Conservation (phyloP, 345 rosid genomes). For the Toxicodendron radicans region DNA sequence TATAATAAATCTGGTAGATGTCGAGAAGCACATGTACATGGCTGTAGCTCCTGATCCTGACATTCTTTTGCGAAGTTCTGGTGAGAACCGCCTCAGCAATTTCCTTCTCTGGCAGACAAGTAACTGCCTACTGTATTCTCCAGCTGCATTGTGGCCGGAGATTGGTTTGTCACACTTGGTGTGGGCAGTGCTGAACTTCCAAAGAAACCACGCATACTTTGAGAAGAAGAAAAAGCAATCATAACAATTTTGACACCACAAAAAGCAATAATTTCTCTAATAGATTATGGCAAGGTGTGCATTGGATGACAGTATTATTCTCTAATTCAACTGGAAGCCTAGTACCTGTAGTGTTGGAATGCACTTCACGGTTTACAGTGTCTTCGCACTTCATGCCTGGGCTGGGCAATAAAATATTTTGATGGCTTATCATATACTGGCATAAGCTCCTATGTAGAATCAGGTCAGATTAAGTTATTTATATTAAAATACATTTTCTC, state of each 20-base stretch:
- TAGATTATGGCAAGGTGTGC: not conserved
- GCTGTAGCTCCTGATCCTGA: constrained; percentile 66
- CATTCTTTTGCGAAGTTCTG: constrained; percentile 56
- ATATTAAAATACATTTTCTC: not conserved
- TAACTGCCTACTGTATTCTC: constrained; percentile 55
- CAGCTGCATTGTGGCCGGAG: constrained; percentile 81
- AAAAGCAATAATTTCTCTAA: not conserved
- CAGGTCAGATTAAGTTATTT: too few species aligned
- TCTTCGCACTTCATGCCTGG: not conserved
- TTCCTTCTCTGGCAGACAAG: constrained; percentile 64
- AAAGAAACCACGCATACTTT: constrained; percentile 50
- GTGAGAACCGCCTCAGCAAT: constrained; percentile 63
- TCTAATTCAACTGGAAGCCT: not conserved
- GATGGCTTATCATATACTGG: too few species aligned
- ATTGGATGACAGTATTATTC: not conserved
- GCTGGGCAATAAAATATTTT: not conserved
- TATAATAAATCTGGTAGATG: constrained; percentile 35
- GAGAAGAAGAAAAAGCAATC: constrained; percentile 67
- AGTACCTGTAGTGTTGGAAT: not conserved
- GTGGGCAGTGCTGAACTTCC: constrained; percentile 68
- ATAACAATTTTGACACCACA: not conserved
- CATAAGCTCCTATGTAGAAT: too few species aligned
- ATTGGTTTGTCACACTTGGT: constrained; percentile 66
- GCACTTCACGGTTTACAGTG: not conserved
- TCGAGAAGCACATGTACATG: constrained; percentile 61